A percentile compares a stretch with the other conserved stretches of the same genome.
Evolutionary conservation across 2,329 filamentous ascomycete genomes (phyloP).

Genomic region (Simplicillium aogashimaense): DNA sequence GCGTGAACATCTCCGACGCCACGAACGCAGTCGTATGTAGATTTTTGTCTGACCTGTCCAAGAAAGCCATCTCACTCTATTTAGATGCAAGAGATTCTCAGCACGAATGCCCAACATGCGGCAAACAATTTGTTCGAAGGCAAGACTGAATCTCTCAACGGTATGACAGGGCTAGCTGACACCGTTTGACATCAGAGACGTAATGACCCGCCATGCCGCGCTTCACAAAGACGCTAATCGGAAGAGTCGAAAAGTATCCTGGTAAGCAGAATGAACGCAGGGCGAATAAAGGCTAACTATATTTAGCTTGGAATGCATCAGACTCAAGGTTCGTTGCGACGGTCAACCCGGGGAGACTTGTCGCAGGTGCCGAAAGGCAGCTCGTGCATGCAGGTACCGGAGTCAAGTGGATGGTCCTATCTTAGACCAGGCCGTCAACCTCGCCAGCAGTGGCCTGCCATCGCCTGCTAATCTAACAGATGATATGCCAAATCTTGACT

Average conservation of each 20-base stretch:
- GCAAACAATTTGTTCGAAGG: conserved; percentile 3
- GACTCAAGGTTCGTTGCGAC: conserved; percentile 4
- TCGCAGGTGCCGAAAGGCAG: neutral
- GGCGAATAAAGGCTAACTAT: too few species aligned
- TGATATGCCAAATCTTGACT: neutral
- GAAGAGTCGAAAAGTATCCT: conserved; percentile 3
- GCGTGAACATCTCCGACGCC: conserved; percentile 4
- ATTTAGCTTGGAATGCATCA: conserved; percentile 1
- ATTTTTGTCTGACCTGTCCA: too few species aligned
- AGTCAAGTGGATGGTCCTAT: neutral
- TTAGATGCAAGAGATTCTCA: conserved; percentile 2
- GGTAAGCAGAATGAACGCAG: conserved; percentile 1
- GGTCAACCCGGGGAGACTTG: conserved; percentile 2
- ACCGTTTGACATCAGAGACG: conserved; percentile 1
- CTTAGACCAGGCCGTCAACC: neutral
- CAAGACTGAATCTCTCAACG: neutral
- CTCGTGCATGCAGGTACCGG: conserved; percentile 1
- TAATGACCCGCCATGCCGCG: conserved; percentile 4
- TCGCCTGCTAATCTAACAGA: neutral
- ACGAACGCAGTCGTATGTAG: conserved; percentile 4
- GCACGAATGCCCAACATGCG: conserved; percentile 3
- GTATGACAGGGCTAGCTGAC: neutral
- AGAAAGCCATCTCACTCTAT: too few species aligned
- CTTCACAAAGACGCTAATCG: neutral
- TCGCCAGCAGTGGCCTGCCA: too few species aligned